Conservation (phyloP, 768 basidiomycete species). For the Podaxis sp. region DNA sequence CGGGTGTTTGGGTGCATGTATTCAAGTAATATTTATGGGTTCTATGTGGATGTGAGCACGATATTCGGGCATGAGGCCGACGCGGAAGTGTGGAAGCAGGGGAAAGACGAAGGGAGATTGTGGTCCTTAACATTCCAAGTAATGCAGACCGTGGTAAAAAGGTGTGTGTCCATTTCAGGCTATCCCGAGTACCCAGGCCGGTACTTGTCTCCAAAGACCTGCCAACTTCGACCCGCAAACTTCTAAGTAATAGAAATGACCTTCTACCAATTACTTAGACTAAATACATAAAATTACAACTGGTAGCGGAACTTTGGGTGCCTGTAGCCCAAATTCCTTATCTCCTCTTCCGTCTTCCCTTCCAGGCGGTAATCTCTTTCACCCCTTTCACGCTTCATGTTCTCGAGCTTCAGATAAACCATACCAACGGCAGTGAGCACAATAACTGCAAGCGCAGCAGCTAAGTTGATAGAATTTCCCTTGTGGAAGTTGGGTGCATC, state of each 20-base stretch:
- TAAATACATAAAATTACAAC: constrained; percentile 15
- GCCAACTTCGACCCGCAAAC: not conserved
- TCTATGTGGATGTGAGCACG: not conserved
- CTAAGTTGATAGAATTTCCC: constrained; percentile 43
- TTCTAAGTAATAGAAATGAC: not conserved
- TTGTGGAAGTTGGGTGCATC: constrained; percentile 44
- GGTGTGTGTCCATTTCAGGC: not conserved
- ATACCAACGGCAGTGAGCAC: constrained; percentile 20
- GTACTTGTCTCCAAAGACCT: not conserved
- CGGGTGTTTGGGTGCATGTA: not conserved
- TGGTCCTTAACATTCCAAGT: constrained; percentile 2
- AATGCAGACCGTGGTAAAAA: not conserved
- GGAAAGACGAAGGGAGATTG: not conserved
- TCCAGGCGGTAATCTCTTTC: constrained; percentile 36
- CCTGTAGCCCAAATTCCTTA: constrained; percentile 37
- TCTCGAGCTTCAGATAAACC: constrained; percentile 37
- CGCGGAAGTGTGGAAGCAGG: not conserved
- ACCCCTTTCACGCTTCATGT: constrained; percentile 37
- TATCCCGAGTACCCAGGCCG: not conserved
- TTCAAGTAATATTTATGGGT: too few relatives aligned
- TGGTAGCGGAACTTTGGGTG: constrained; percentile 44
- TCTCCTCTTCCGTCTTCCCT: constrained; percentile 32
- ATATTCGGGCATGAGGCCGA: not conserved
- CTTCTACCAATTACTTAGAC: not conserved
- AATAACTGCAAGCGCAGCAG: constrained; percentile 28